A percentile compares a stretch with the other conserved stretches of the same genome.
Conservation (phyloP, 2,329 filamentous ascomycete genomes). For the Didymosphaeria variabile region DNA sequence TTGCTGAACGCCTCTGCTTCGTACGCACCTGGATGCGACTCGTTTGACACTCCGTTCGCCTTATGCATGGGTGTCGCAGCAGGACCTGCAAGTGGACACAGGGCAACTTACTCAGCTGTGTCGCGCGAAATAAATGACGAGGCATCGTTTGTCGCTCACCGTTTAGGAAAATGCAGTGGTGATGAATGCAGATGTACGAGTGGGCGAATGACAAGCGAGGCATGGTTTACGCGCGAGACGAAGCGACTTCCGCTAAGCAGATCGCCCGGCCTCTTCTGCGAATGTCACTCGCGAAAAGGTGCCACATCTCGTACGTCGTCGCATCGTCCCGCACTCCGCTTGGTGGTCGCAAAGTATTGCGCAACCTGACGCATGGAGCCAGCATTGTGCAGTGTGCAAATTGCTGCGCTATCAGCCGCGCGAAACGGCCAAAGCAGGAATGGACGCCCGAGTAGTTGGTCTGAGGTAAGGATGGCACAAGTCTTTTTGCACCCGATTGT, state of each 20-base stretch:
- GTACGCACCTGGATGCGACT: slow-evolving; percentile 6
- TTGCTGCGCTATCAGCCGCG: slow-evolving; percentile 5
- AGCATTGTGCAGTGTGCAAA: slow-evolving; percentile 2
- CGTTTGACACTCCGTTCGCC: slow-evolving; percentile 4
- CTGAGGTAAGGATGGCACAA: slow-evolving; percentile 6
- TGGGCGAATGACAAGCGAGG: slow-evolving; percentile 3
- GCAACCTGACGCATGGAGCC: neutral
- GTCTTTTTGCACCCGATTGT: neutral
- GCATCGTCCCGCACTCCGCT: slow-evolving; percentile 8
- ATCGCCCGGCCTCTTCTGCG: slow-evolving; percentile 4
- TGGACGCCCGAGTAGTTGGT: neutral
- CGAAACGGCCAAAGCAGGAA: slow-evolving; percentile 1
- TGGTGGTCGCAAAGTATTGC: slow-evolving; percentile 12
- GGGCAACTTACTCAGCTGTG: neutral
- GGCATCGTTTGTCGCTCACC: slow-evolving; percentile 5
- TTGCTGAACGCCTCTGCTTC: slow-evolving; percentile 8
- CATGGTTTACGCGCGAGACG: slow-evolving; percentile 13
- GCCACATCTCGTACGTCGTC: slow-evolving; percentile 2
- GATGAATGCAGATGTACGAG: slow-evolving; percentile 1
- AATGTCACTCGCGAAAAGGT: slow-evolving; percentile 1
- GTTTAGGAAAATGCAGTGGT: slow-evolving; percentile 5
- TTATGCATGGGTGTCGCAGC: neutral
- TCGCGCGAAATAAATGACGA: slow-evolving; percentile 1
- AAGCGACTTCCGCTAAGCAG: slow-evolving; percentile 8
- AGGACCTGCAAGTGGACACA: slow-evolving; percentile 1